Conservation (phyloP, 108 stramenopile species). For the Skeletonema grethae region DNA sequence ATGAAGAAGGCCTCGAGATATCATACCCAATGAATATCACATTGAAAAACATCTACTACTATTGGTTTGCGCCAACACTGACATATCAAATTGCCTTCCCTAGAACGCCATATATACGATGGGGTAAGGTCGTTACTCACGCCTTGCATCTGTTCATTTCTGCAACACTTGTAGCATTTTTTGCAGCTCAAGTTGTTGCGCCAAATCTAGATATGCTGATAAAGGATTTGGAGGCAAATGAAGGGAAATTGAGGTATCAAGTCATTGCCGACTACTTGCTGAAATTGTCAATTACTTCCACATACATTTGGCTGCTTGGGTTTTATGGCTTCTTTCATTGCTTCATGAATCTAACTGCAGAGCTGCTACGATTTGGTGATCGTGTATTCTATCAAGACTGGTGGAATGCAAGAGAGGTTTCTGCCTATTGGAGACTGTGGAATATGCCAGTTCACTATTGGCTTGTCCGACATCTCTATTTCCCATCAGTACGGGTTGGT, state of each 20-base stretch:
- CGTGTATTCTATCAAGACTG: conserved; percentile 84
- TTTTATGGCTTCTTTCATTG: conserved; percentile 94
- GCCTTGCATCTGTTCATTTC: conserved; percentile 56
- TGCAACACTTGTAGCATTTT: conserved; percentile 57
- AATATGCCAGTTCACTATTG: conserved; percentile 96
- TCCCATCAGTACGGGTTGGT: conserved; percentile 79
- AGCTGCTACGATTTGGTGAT: conserved; percentile 92
- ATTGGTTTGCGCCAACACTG: conserved; percentile 87
- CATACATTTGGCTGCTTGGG: conserved; percentile 90
- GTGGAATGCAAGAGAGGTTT: conserved; percentile 91
- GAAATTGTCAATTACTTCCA: conserved; percentile 78
- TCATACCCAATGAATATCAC: conserved; percentile 78
- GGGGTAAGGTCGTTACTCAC: conserved; percentile 53
- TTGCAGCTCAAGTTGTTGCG: conserved; percentile 69
- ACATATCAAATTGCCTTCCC: conserved; percentile 90
- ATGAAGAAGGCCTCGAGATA: conserved; percentile 44
- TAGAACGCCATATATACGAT: conserved; percentile 51
- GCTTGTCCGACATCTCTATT: conserved; percentile 91
- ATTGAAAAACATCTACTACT: conserved; percentile 77
- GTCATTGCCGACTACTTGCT: conserved; percentile 78
- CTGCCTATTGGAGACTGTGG: conserved; percentile 92
- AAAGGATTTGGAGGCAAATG: conserved; percentile 61
- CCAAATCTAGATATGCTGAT: conserved; percentile 63
- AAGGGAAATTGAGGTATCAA: conserved; percentile 47
- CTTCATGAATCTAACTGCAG: conserved; percentile 88